Evolutionary conservation across 2,329 filamentous ascomycete genomes (phyloP), one percentile per base, ranked within the genome.

Genomic region (Aspergillus carbonarius): DNA sequence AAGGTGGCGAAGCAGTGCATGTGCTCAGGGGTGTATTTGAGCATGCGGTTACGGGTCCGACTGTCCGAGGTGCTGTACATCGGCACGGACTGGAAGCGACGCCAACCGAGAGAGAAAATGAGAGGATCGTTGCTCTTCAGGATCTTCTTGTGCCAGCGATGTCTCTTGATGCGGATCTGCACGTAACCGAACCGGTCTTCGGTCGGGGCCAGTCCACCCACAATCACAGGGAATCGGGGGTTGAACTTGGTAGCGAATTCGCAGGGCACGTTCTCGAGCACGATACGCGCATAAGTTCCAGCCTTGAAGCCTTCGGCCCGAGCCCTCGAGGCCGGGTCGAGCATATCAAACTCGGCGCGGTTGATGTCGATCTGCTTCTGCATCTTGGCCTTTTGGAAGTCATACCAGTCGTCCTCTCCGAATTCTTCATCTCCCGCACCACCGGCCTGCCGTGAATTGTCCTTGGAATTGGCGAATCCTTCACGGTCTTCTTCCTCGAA

Each of bases 401-500:
- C 95, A 73, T 99, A 99, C 96, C 96, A 99, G 57, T 99, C 91
- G 72, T 99, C 95, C 76, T 99, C 95, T 54, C 93, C 95, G 69
- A 96, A 98, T 59, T 86, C 81, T 54, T 93, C 86, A 5, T 86
- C 81, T 3, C 83, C 83, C 34, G 83, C 88, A 30, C 85, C 86
- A 64, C 92, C 89, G 63, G 85, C 82, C 35, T 89, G 84, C 10
- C 89, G 89, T 52, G 88, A 86, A 27, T 90, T 88, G 71, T 96
- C 96, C 76, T 95, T 92, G 70, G 96, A 96, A 69, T 90, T 87
- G 6, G 71, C 77, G 72, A 97, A 93, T 0, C 95, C 95, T 72
- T 99, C 95, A n/a, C 91, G 85, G 72, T 99, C 95, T 80, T 99
- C 95, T 75, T 98, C 93, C 71, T 99, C 95, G 71, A 99, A 99